Conservation (phyloP, 2,329 filamentous ascomycete species). For the Calonectria crousiana region DNA sequence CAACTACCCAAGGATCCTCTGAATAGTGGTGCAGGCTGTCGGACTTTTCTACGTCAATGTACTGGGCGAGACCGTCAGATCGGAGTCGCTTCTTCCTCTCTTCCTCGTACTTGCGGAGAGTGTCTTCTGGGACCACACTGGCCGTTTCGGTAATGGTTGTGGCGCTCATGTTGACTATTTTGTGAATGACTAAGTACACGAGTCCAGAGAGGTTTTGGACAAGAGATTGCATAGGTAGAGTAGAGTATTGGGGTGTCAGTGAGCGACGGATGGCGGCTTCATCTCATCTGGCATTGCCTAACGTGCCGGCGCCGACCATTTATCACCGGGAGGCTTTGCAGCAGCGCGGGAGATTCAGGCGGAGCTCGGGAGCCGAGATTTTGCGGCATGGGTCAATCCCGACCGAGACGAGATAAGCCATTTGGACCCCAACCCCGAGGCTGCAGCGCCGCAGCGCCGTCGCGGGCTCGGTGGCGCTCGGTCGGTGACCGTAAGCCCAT, state of each 20-base stretch:
- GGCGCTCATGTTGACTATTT: not conserved
- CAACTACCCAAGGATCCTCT: not conserved
- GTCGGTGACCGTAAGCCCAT: not conserved
- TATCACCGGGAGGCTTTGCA: not conserved
- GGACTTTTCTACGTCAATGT: not conserved
- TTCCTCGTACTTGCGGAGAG: slow-evolving; percentile 1
- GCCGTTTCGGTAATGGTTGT: not conserved
- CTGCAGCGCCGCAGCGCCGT: not conserved
- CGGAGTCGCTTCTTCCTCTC: not conserved
- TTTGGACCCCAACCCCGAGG: not conserved
- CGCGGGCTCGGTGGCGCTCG: not conserved
- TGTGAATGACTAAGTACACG: not conserved
- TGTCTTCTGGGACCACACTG: not conserved
- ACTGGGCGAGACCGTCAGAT: not conserved
- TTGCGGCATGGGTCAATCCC: not conserved
- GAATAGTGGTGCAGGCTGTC: not conserved
- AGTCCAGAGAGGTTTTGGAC: not conserved
- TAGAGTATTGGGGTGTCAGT: not conserved
- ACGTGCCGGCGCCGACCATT: not conserved
- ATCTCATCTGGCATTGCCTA: not conserved
- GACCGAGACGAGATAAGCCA: not conserved
- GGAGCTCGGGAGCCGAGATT: not conserved
- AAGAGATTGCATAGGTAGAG: not conserved
- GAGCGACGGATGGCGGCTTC: not conserved
- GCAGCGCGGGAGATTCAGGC: not conserved